Percentiles rank a stretch among this genome's conserved stretches.
Evolutionary conservation across 1,139 yeast species (phyloP).

Genomic region (Sugiyamaella castrensis): DNA sequence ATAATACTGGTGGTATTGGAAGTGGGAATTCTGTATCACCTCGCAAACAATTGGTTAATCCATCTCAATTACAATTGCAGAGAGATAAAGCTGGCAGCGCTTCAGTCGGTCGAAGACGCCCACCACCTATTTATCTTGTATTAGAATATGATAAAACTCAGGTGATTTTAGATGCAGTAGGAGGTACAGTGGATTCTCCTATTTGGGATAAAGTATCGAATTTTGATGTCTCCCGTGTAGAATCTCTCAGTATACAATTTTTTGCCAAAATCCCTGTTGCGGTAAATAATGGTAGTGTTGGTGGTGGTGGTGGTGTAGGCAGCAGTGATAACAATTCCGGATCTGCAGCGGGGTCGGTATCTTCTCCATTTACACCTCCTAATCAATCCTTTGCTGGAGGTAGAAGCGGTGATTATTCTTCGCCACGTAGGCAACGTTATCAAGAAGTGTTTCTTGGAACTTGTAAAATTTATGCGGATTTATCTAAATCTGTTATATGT

Average conservation of each 20-base stretch:
- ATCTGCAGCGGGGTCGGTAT: neutral
- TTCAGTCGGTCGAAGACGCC: constrained; percentile 10
- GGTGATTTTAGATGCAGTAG: constrained; percentile 74
- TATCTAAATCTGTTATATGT: constrained; percentile 21
- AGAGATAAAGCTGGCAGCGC: constrained; percentile 10
- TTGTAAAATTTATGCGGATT: constrained; percentile 29
- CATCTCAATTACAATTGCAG: constrained; percentile 9
- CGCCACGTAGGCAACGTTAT: constrained; percentile 17
- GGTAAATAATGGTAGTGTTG: constrained; percentile 9
- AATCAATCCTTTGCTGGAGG: constrained; percentile 3
- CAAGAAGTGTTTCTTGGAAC: constrained; percentile 44
- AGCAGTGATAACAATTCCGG: neutral
- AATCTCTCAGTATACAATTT: constrained; percentile 61
- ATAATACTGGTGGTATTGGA: constrained; percentile 1
- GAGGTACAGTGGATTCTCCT: constrained; percentile 63
- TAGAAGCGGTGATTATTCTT: constrained; percentile 2
- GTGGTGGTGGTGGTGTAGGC: constrained; percentile 9
- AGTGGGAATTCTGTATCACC: constrained; percentile 20
- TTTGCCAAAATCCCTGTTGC: constrained; percentile 65
- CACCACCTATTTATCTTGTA: constrained; percentile 42
- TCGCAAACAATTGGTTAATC: constrained; percentile 28
- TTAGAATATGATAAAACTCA: constrained; percentile 57
- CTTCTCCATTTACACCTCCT: constrained; percentile 21
- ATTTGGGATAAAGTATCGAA: constrained; percentile 85
- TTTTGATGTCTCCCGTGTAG: constrained; percentile 79